Evolutionary conservation across 2,329 filamentous ascomycete genomes (phyloP).

Genomic region (Colletotrichum magnum): DNA sequence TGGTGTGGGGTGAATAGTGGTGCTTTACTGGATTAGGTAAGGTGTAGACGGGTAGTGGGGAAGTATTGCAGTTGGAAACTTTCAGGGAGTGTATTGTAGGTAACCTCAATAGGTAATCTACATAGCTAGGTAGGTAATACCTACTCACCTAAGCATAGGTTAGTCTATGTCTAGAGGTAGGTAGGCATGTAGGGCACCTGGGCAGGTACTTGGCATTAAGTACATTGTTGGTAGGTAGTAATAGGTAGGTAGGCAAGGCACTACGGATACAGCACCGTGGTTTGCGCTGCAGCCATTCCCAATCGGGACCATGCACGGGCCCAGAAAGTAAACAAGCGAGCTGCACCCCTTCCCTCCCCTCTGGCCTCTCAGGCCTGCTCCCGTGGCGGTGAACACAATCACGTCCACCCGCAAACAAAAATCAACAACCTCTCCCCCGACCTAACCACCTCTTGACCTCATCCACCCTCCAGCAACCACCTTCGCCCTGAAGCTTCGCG

Average conservation of each 20-base stretch:
- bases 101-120: too few relatives aligned
- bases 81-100: too few relatives aligned
- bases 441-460: slow-evolving; percentile 42
- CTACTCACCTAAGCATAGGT: too few relatives aligned
- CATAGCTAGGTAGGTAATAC: too few relatives aligned
- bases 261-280: background rate
- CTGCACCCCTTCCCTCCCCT: slow-evolving; percentile 43
- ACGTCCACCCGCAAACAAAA: slow-evolving; percentile 50
- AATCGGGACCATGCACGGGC: slow-evolving; percentile 47
- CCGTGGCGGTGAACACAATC: slow-evolving; percentile 53
- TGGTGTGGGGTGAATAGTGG: too few relatives aligned
- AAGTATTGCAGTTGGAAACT: too few relatives aligned
- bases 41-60: too few relatives aligned
- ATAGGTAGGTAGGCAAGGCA: slow-evolving; percentile 2
- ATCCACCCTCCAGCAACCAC: slow-evolving; percentile 44
- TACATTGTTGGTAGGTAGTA: too few relatives aligned
- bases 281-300: slow-evolving; percentile 46
- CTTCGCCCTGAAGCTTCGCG: slow-evolving; percentile 42
- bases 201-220: too few relatives aligned
- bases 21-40: too few relatives aligned
- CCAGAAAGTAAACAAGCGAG: slow-evolving; percentile 53
- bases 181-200: too few relatives aligned
- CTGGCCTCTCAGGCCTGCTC: slow-evolving; percentile 31
- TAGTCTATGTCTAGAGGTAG: too few relatives aligned
- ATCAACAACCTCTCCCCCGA: slow-evolving; percentile 52